Percentiles rank a stretch among this genome's conserved stretches.
Evolutionary conservation across 352 stramenopile species (phyloP).

Genomic region (Phytophthora pisi): DNA sequence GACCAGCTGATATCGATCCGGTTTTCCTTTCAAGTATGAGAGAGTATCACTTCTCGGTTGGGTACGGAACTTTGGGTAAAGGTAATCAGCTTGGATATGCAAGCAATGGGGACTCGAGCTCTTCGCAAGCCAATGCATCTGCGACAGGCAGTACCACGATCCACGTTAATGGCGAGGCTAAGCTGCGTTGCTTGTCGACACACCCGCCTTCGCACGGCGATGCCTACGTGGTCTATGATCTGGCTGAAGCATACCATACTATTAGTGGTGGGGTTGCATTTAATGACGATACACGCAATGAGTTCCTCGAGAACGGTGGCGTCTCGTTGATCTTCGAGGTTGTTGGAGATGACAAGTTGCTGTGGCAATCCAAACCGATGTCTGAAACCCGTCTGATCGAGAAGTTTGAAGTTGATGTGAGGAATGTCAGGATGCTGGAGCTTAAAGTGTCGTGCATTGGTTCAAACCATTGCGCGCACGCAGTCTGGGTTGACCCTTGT

Average conservation of each 20-base stretch:
- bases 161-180: slow-evolving; percentile 62
- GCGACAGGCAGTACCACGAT: slow-evolving; percentile 44
- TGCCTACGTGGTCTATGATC: slow-evolving; percentile 84
- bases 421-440: slow-evolving; percentile 76
- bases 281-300: slow-evolving; percentile 74
- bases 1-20: slow-evolving; percentile 51
- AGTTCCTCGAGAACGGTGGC: slow-evolving; percentile 60
- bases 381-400: slow-evolving; percentile 46
- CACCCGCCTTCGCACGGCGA: slow-evolving; percentile 75
- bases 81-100: slow-evolving; percentile 80
- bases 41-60: slow-evolving; percentile 80
- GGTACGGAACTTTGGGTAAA: slow-evolving; percentile 81
- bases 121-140: slow-evolving; percentile 15
- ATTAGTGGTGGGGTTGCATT: slow-evolving; percentile 68
- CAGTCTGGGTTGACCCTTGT: slow-evolving; percentile 82
- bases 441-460: slow-evolving; percentile 69
- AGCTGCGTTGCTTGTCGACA: slow-evolving; percentile 79
- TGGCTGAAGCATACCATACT: slow-evolving; percentile 61
- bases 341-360: slow-evolving; percentile 61
- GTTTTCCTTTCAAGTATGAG: slow-evolving; percentile 78
- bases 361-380: slow-evolving; percentile 82
- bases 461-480: slow-evolving; percentile 81
- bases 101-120: slow-evolving; percentile 45
- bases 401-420: slow-evolving; percentile 65
- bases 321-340: slow-evolving; percentile 74